These are phyloP conservation scores for Aspergillus sp. DNA, from an alignment of 2,329 filamentous ascomycete species.

Conservation along the genomic window DNA sequence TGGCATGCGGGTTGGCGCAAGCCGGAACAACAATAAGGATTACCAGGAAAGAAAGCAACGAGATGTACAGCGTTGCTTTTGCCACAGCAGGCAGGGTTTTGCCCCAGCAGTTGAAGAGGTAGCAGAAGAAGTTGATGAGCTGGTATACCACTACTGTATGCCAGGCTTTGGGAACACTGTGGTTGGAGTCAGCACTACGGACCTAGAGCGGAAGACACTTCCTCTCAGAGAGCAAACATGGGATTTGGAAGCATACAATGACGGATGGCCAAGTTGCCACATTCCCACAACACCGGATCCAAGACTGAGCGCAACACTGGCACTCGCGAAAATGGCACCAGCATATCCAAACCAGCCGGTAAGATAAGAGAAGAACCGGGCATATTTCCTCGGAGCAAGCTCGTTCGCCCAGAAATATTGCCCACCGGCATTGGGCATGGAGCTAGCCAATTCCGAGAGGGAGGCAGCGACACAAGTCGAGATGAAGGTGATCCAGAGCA, in stretches of 20 bases:
- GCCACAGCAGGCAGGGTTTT: constrained; percentile 43
- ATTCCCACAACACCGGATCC: constrained; percentile 54
- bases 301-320: constrained; percentile 54
- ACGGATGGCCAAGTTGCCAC: constrained; percentile 55
- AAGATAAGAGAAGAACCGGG: constrained; percentile 50
- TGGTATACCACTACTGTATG: constrained; percentile 50
- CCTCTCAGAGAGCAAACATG: not conserved
- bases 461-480: constrained; percentile 50
- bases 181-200: constrained; percentile 14
- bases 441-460: constrained; percentile 51
- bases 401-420: constrained; percentile 57
- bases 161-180: constrained; percentile 38
- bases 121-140: constrained; percentile 51
- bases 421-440: constrained; percentile 54
- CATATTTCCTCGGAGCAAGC: constrained; percentile 49
- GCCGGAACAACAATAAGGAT: constrained; percentile 53
- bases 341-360: constrained; percentile 58
- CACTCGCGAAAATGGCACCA: constrained; percentile 57
- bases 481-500: constrained; percentile 50
- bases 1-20: constrained; percentile 49
- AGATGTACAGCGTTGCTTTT: constrained; percentile 48
- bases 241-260: constrained; percentile 46
- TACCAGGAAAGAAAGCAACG: constrained; percentile 51
- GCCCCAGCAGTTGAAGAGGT: constrained; percentile 52
- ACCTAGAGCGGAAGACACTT: not conserved